Percentiles rank a stretch among this genome's conserved stretches.
Evolutionary conservation across 2,329 filamentous ascomycete genomes (phyloP).

Genomic region (Teratosphaeria gauchensis): DNA sequence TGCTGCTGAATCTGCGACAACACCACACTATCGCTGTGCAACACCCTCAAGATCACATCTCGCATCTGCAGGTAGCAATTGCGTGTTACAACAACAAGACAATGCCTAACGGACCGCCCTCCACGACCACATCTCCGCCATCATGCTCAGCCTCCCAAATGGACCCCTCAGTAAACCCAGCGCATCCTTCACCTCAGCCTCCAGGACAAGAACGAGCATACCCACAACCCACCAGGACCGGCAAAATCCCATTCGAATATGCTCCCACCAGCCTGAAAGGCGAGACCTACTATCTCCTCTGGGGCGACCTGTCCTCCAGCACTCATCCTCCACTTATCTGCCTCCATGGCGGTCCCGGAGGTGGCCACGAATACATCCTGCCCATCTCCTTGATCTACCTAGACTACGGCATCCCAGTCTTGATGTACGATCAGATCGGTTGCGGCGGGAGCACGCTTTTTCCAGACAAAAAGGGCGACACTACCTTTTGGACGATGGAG

Average conservation of each 20-base stretch:
- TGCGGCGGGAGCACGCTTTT: constrained; percentile 42
- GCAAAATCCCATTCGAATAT: constrained; percentile 25
- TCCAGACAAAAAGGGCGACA: constrained; percentile 35
- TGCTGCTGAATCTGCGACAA: not conserved
- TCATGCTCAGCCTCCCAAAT: not conserved
- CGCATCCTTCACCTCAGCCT: constrained; percentile 1
- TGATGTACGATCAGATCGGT: constrained; percentile 48
- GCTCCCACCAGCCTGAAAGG: constrained; percentile 25
- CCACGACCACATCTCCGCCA: not conserved
- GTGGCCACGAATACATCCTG: constrained; percentile 27
- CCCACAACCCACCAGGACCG: constrained; percentile 17
- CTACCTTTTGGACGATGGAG: constrained; percentile 38
- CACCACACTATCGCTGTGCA: not conserved
- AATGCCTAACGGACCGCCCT: not conserved
- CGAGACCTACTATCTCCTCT: constrained; percentile 32
- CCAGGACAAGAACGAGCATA: constrained; percentile 16
- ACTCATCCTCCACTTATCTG: constrained; percentile 25
- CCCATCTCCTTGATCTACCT: constrained; percentile 28
- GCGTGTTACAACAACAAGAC: not conserved
- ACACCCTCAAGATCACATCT: not conserved
- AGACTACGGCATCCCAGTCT: constrained; percentile 33
- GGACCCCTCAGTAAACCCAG: not conserved
- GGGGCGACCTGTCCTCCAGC: constrained; percentile 25
- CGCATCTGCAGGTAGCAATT: not conserved
- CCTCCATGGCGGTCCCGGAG: constrained; percentile 41